Conservation (phyloP, 1,284 basidiomycete genomes). For the Fomes fomentarius region DNA sequence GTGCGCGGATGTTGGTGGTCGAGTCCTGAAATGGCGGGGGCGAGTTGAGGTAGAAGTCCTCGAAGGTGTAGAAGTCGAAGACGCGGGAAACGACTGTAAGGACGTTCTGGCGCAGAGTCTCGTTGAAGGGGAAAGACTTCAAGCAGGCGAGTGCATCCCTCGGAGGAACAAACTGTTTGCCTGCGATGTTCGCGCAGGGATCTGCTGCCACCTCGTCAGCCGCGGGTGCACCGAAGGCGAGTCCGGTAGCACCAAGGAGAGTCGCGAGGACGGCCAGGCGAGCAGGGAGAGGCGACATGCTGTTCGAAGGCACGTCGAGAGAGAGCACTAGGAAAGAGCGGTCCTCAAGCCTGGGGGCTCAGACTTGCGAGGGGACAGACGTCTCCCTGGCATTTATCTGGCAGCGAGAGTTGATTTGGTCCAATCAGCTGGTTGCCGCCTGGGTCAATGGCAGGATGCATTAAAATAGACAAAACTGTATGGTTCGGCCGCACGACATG, state of each 20-base stretch:
- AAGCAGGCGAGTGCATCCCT: conserved; percentile 60
- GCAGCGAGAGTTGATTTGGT: no score
- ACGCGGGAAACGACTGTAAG: conserved; percentile 54
- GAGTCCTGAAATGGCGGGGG: conserved; percentile 65
- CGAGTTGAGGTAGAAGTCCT: conserved; percentile 61
- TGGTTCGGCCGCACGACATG: not conserved
- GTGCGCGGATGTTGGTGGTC: conserved; percentile 55
- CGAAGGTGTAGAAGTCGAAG: conserved; percentile 69
- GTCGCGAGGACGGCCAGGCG: conserved; percentile 10
- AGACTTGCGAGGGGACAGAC: not conserved
- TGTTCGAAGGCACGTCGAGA: not conserved
- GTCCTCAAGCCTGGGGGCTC: not conserved
- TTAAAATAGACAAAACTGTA: not conserved
- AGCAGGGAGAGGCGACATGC: conserved; percentile 7
- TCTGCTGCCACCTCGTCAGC: conserved; percentile 33
- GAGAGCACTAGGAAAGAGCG: not conserved
- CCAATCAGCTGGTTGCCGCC: no score
- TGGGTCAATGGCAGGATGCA: no score
- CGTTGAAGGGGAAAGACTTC: conserved; percentile 66
- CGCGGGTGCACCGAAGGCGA: conserved; percentile 10
- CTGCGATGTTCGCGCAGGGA: conserved; percentile 54
- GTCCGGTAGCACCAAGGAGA: not conserved
- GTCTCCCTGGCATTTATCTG: not conserved
- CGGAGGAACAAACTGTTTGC: conserved; percentile 50
- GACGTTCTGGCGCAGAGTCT: conserved; percentile 63